Conservation (phyloP, 768 basidiomycete species). For the Symmetrospora coprosmae region DNA sequence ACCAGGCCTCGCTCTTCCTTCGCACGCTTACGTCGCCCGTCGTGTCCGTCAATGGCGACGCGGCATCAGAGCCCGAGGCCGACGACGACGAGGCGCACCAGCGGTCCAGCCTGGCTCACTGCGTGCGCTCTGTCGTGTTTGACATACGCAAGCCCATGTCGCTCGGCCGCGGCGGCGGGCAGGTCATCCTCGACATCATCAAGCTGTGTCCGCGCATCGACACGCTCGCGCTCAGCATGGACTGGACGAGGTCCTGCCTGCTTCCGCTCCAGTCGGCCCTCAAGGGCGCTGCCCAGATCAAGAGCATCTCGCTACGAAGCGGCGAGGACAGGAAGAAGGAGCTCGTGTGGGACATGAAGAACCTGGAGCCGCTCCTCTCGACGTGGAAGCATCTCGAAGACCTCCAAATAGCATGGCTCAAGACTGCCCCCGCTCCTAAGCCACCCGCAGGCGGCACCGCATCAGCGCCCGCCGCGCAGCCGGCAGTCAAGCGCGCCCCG, state of each 20-base stretch:
- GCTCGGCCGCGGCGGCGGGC: constrained; percentile 6
- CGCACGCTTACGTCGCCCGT: not conserved
- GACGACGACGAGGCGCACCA: constrained; percentile 4
- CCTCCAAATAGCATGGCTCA: constrained; percentile 4
- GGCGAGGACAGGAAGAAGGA: constrained; percentile 7
- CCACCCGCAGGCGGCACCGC: too few relatives aligned
- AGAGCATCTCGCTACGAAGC: not conserved
- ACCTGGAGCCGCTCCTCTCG: not conserved
- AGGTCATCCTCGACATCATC: not conserved
- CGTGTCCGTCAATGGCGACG: constrained; percentile 3
- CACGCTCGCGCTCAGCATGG: not conserved
- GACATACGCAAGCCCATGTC: not conserved
- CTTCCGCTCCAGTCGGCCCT: not conserved
- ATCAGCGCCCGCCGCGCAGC: not conserved
- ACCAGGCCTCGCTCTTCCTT: not conserved
- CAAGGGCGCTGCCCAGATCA: not conserved
- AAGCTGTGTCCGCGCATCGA: constrained; percentile 10
- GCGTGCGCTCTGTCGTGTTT: not conserved
- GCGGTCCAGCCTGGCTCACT: not conserved
- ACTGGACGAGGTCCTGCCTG: not conserved
- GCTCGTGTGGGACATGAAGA: constrained; percentile 1
- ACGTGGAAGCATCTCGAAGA: constrained; percentile 2
- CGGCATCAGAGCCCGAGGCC: constrained; percentile 17
- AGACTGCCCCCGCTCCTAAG: not conserved
- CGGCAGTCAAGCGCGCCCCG: constrained; percentile 23